phyloP scores from a whole-genome alignment of 2,329 filamentous ascomycete genomes.

The Alternaria hordeiaustralica region DNA sequence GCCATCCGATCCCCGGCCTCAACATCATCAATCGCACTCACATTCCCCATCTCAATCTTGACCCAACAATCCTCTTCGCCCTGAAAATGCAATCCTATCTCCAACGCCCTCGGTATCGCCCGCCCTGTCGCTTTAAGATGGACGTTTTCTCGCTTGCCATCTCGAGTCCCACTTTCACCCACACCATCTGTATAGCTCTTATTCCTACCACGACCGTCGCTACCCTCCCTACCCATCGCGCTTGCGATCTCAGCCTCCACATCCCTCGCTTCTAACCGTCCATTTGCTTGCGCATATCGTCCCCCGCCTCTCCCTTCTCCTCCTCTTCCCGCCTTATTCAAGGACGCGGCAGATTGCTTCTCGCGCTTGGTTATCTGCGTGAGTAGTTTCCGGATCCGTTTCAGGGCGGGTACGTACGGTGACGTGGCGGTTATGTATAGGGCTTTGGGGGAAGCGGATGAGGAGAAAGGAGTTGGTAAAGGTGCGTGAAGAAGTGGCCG shows the following conservation, averaged over 20 bases:
- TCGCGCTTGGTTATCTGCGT: conserved; percentile 61
- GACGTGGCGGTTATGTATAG: conserved; percentile 71
- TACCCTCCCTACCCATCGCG: conserved; percentile 16
- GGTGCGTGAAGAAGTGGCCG: conserved; percentile 65
- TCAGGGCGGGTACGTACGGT: conserved; percentile 71
- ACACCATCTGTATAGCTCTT: conserved; percentile 2
- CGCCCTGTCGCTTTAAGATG: conserved; percentile 69
- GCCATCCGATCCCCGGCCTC: conserved; percentile 39
- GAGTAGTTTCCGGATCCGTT: conserved; percentile 69
- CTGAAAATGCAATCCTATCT: conserved; percentile 70
- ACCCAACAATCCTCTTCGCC: conserved; percentile 66
- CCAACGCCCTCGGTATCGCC: conserved; percentile 69
- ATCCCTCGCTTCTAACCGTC: conserved; percentile 35
- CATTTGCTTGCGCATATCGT: conserved; percentile 24
- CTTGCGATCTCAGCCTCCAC: conserved; percentile 40
- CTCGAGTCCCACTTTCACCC: neutral
- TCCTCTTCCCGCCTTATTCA: neutral
- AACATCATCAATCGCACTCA: conserved; percentile 73
- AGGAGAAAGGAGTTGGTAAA: conserved; percentile 61
- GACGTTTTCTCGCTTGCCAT: conserved; percentile 56
- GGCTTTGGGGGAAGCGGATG: conserved; percentile 58
- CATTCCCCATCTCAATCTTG: conserved; percentile 65
- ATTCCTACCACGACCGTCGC: neutral
- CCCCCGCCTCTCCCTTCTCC: neutral
- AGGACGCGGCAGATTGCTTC: conserved; percentile 43